Evolutionary conservation across 116 monocot species (phyloP).

Genomic region (Trichopus zeylanicus): DNA sequence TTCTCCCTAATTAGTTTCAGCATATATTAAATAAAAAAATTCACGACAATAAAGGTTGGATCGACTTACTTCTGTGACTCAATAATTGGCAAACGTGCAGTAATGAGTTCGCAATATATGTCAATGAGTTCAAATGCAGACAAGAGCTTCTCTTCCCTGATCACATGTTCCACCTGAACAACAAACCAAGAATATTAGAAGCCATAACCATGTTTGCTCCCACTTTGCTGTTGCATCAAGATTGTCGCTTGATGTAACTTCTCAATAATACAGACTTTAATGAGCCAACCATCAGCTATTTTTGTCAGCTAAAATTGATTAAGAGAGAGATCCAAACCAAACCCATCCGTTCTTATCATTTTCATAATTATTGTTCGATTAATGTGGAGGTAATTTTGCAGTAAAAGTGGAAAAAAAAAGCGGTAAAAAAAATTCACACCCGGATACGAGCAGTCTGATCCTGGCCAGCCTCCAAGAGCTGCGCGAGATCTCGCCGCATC

Average conservation of each 20-base stretch:
- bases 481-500: slow-evolving; percentile 77
- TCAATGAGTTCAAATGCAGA: slow-evolving; percentile 79
- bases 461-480: slow-evolving; percentile 62
- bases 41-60: background rate
- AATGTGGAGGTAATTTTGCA: background rate
- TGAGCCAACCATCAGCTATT: no score
- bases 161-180: slow-evolving; percentile 91
- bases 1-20: no score
- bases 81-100: slow-evolving; percentile 61
- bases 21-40: background rate
- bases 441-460: slow-evolving; percentile 84
- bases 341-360: no score
- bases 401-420: background rate
- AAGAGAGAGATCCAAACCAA: no score
- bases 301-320: no score
- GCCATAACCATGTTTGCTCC: background rate
- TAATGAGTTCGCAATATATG: slow-evolving; percentile 77
- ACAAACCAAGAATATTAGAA: background rate
- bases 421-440: slow-evolving; percentile 30
- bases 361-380: no score
- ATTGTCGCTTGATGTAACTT: background rate
- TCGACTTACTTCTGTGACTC: slow-evolving; percentile 75
- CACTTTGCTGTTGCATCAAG: background rate
- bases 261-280: no score
- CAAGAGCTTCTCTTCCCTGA: slow-evolving; percentile 84